Evolutionary conservation across 371 early-diverging fungal genomes (phyloP), one percentile per base, ranked within the genome.

Genomic region (Rhizoclosmatium hyalinum): DNA sequence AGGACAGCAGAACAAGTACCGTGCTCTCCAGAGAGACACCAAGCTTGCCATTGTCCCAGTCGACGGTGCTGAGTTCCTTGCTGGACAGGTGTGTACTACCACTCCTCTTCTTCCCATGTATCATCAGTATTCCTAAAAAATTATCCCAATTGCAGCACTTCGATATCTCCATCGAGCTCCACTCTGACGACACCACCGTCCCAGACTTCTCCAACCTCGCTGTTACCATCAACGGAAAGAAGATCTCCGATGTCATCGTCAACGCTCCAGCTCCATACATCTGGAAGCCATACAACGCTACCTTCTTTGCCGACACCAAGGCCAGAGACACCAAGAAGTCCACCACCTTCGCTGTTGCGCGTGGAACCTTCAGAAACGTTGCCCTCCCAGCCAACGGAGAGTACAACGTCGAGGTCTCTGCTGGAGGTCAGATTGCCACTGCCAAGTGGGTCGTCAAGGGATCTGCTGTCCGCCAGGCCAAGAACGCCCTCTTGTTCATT

Each of bases 401-500:
- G 47, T 90, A 90, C 79, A 78, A 85, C 50, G 81, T 86, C 62
- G 77, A 80, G 65, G 77, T 88, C 77, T 81, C 77, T 78, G 76
- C 77, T 72, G 89, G 85, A 41, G 74, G 79, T 72, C 82, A 77
- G 61, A 74, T 73, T 55, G 83, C 79, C 53, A 46, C 75, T 69
- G 85, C 85, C 54, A 46, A 60, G 64, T 89, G 89, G 89, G 78
- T 73, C 66, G 88, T 86, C 70, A 77, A 82, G 55, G 85, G 83
- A 69, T 72, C 79, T 14, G 80, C 83, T 58, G 85, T 83, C 78
- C 86, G 89, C 75, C 87, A 89, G 77, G 92, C 90, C 72, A 91
- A 91, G 85, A 92, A 92, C 80, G 88, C 90, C 8, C 87, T 91
- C 60, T 72, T 91, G 43, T 91, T 92, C 80, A 91, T 92, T 70